These are phyloP conservation scores for Cenchrus purpureus DNA, from an alignment of 176 grass and related monocot species.

Conservation along the genomic window DNA sequence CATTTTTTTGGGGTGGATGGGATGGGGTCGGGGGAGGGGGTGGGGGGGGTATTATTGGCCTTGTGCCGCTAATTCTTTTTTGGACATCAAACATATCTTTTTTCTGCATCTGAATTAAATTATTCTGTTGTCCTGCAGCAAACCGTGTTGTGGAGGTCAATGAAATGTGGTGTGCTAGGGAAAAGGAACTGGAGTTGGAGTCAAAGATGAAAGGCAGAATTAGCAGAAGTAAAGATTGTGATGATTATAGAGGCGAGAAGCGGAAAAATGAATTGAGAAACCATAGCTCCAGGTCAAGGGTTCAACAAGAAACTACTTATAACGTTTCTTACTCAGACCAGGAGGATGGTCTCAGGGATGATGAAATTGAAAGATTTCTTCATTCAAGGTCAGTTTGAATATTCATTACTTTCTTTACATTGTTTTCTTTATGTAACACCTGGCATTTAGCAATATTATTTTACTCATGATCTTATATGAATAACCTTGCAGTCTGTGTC, in stretches of 20 bases:
- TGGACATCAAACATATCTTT: background rate
- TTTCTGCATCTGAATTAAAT: background rate
- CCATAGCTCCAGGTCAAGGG: slow-evolving; percentile 48
- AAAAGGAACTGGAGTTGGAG: slow-evolving; percentile 83
- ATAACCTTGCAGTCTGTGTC: background rate
- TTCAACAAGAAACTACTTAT: slow-evolving; percentile 42
- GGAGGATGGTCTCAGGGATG: slow-evolving; percentile 57
- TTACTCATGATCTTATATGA: background rate
- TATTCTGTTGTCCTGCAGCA: slow-evolving; percentile 54
- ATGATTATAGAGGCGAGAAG: slow-evolving; percentile 47
- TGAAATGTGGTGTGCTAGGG: slow-evolving; percentile 91
- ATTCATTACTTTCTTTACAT: background rate
- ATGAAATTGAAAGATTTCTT: slow-evolving; percentile 88
- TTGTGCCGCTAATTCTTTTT: background rate
- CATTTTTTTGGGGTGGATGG: background rate
- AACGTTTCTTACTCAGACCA: slow-evolving; percentile 50
- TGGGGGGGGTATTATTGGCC: background rate
- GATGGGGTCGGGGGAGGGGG: too few species aligned
- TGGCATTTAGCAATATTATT: slow-evolving; percentile 15
- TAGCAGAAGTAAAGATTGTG: slow-evolving; percentile 33
- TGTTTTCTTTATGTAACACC: slow-evolving; percentile 11
- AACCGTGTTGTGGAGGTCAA: slow-evolving; percentile 84
- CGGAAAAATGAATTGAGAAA: slow-evolving; percentile 48
- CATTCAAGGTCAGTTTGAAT: slow-evolving; percentile 71
- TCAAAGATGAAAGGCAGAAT: slow-evolving; percentile 51